Conservation (phyloP, 352 stramenopile species). For the Globisporangium perplexum region DNA sequence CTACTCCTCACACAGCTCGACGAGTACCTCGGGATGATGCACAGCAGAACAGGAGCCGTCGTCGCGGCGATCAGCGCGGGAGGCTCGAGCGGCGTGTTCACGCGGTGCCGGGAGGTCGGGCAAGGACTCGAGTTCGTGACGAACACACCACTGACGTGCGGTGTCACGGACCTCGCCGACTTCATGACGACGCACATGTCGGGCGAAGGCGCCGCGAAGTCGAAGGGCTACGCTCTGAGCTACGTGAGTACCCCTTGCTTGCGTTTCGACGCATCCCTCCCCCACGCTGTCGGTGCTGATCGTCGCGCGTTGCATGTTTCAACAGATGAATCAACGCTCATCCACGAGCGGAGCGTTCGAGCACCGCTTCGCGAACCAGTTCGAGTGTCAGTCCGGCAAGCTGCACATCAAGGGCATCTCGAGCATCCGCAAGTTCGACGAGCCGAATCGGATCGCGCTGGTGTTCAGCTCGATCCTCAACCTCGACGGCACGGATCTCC, state of each 20-base stretch:
- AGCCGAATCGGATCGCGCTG: not conserved
- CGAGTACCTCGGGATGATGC: not conserved
- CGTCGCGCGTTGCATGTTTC: not conserved
- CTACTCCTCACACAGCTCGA: not conserved
- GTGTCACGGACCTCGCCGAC: not conserved
- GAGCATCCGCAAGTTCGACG: not conserved
- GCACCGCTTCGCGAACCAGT: not conserved
- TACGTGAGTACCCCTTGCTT: not conserved
- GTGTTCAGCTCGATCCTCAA: not conserved
- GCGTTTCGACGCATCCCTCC: not conserved
- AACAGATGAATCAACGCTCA: not conserved
- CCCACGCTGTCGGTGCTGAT: not conserved
- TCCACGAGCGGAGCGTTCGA: not conserved
- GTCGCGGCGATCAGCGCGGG: not conserved
- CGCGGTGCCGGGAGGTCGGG: not conserved
- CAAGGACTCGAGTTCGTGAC: not conserved
- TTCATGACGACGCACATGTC: not conserved
- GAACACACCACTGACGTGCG: not conserved
- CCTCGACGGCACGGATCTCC: not conserved
- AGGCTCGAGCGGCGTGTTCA: not conserved
- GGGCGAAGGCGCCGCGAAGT: not conserved
- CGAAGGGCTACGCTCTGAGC: not conserved
- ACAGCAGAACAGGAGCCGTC: not conserved
- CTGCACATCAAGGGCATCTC: not conserved
- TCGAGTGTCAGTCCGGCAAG: not conserved